These are phyloP conservation scores for Malassezia brasiliensis DNA, from an alignment of 1,284 basidiomycete species.

Conservation along the genomic window DNA sequence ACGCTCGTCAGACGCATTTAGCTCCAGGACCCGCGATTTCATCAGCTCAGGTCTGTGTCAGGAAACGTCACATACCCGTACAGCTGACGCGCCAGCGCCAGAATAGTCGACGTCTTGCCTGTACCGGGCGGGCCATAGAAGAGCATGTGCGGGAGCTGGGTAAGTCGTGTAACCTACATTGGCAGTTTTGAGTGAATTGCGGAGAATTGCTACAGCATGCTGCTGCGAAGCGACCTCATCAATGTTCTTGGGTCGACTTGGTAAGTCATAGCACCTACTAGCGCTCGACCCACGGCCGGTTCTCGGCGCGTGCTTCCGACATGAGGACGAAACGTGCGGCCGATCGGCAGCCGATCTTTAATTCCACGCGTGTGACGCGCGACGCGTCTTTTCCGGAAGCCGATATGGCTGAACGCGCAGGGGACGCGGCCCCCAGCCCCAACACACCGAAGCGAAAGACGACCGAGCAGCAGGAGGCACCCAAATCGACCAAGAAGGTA, in stretches of 20 bases:
- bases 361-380: background rate
- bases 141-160: slow-evolving; percentile 92
- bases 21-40: slow-evolving; percentile 79
- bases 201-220: slow-evolving; percentile 82
- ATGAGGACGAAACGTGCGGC: background rate
- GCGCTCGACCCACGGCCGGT: slow-evolving; percentile 18
- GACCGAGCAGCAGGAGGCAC: background rate
- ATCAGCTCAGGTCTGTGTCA: slow-evolving; percentile 68
- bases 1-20: slow-evolving; percentile 98
- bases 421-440: background rate
- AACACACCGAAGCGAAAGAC: slow-evolving; percentile 11
- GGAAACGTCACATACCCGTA: slow-evolving; percentile 56
- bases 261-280: slow-evolving; percentile 11
- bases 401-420: slow-evolving; percentile 4
- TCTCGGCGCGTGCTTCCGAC: slow-evolving; percentile 1
- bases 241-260: slow-evolving; percentile 88
- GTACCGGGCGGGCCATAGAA: slow-evolving; percentile 99
- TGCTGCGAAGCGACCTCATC: slow-evolving; percentile 96
- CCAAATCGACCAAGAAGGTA: slow-evolving; percentile 19
- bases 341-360: background rate
- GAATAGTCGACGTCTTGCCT: slow-evolving; percentile 95
- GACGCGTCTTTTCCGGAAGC: background rate
- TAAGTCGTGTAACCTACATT: slow-evolving; percentile 59
- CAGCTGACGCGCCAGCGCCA: slow-evolving; percentile 83
- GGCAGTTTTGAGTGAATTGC: slow-evolving; percentile 78